A percentile compares a stretch with the other conserved stretches of the same genome.
Conservation (phyloP, 208 protist species). For the Leishmania guyanensis region DNA sequence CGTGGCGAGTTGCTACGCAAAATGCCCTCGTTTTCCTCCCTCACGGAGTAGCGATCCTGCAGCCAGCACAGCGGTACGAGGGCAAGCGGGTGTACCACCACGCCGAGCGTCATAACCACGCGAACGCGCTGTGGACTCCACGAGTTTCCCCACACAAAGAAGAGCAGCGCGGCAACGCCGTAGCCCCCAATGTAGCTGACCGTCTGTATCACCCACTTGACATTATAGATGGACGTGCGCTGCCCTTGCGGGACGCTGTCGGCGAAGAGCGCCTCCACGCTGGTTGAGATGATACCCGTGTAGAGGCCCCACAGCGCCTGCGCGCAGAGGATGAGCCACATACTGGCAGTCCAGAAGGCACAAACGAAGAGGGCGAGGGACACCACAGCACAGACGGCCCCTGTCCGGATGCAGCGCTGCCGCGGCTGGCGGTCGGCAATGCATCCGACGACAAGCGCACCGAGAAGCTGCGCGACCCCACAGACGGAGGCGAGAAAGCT, state of each 20-base stretch:
- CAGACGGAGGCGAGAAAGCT: constrained; percentile 32
- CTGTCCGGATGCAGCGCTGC: constrained; percentile 30
- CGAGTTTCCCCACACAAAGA: constrained; percentile 39
- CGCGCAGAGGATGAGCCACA: constrained; percentile 23
- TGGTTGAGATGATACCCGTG: constrained; percentile 42
- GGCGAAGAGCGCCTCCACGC: constrained; percentile 65
- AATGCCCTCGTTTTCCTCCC: background rate
- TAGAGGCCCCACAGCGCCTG: constrained; percentile 56
- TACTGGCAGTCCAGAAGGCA: constrained; percentile 2
- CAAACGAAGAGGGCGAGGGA: constrained; percentile 29
- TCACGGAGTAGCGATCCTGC: constrained; percentile 23
- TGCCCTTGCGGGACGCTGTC: constrained; percentile 49
- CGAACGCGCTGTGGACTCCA: constrained; percentile 37
- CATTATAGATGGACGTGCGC: constrained; percentile 56
- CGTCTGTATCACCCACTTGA: constrained; percentile 75
- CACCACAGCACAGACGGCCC: constrained; percentile 26
- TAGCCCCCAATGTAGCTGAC: constrained; percentile 61
- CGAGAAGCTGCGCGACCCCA: constrained; percentile 46
- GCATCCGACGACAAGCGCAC: constrained; percentile 33
- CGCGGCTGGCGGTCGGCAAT: constrained; percentile 19
- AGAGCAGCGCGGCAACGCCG: constrained; percentile 35
- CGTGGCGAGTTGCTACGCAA: background rate
- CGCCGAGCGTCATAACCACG: constrained; percentile 35
- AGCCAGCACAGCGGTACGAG: constrained; percentile 29
- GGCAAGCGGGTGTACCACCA: constrained; percentile 22